A percentile compares a stretch with the other conserved stretches of the same genome.
Conservation (phyloP, 1,284 basidiomycete species). For the Pseudozyma sp. region DNA sequence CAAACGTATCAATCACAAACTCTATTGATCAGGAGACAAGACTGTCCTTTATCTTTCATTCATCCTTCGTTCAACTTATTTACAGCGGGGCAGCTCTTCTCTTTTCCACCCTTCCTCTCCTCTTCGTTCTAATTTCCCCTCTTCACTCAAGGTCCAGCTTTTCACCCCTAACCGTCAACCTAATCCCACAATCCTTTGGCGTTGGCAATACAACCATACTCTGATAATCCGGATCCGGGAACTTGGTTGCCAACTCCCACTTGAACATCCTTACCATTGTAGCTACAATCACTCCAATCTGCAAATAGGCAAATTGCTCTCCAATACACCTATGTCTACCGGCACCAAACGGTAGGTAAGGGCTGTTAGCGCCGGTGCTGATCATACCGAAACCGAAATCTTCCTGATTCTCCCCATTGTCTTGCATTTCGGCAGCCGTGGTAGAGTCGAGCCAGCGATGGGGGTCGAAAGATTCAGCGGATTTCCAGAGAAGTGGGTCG, state of each 20-base stretch:
- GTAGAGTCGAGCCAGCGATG: slow-evolving; percentile 81
- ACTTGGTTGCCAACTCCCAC: slow-evolving; percentile 74
- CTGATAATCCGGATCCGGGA: slow-evolving; percentile 88
- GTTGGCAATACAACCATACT: slow-evolving; percentile 80
- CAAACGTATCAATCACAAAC: too few relatives aligned
- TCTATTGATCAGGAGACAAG: too few relatives aligned
- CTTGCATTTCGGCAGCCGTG: slow-evolving; percentile 72
- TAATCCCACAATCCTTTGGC: slow-evolving; percentile 27
- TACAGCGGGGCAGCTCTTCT: too few relatives aligned
- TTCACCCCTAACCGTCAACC: slow-evolving; percentile 11
- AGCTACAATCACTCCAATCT: slow-evolving; percentile 85
- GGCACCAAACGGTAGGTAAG: slow-evolving; percentile 95
- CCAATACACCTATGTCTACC: slow-evolving; percentile 91
- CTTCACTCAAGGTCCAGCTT: slow-evolving; percentile 7
- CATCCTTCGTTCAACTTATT: too few relatives aligned
- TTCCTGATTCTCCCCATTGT: slow-evolving; percentile 79
- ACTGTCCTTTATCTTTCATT: too few relatives aligned
- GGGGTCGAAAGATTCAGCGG: slow-evolving; percentile 77
- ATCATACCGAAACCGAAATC: slow-evolving; percentile 90
- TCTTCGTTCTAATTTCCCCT: too few relatives aligned
- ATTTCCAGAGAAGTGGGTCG: slow-evolving; percentile 84
- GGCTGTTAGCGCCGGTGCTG: slow-evolving; percentile 71
- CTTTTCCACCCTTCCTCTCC: background rate
- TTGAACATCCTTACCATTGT: slow-evolving; percentile 83
- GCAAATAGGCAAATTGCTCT: slow-evolving; percentile 96